Evolutionary conservation across 179 eudicot genomes (phyloP), one percentile per base, ranked within the genome.

Genomic region (Silene coronaria): DNA sequence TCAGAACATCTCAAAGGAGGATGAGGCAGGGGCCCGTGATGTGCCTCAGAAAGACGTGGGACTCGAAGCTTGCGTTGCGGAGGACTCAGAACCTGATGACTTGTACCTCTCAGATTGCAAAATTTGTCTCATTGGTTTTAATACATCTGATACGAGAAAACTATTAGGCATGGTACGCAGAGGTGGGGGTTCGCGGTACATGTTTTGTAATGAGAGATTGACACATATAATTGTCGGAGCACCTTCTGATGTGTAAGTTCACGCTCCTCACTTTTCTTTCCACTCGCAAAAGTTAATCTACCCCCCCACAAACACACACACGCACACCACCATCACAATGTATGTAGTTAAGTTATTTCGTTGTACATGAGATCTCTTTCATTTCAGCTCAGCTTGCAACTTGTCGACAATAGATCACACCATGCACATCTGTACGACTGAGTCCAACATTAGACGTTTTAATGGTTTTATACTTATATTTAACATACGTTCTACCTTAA

Each of bases 101-200:
- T 80, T 96, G 63, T 96, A 96, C 87, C 88, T 96, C 82, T 91
- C 97, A 58, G 92, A 93, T 72, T 96, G 99, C 87, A 86, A 84
- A 85, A 91, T 96, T 77, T 77, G 79, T 46, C 85, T 96, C 38
- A 85, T 88, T 76, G 99, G 99, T 42, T 96, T 93, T 82, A 84
- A 85, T 76, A 86, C 88, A 62, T 84, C 91, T 80, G 90, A 88
- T 78, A 78, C 86, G 82, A 90, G 97, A 69, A 93, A 85, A 81
- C 83, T 96, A 73, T 93, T 93, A 77, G 84, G 82, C 77, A 85
- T 93, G 86, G 86, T 93, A 74, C 99, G 93, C 24, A 88, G 82
- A 85, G 99, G 99, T 45, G 99, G 97, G 81, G 99, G 97, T n/a
- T 92, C 99, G 48, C 92, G 99, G 26, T 89, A 88, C 81, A 89